Evolutionary conservation across 257 asterid genomes (phyloP), one percentile per base, ranked within the genome.

Genomic region (Nicotiana tabacum): DNA sequence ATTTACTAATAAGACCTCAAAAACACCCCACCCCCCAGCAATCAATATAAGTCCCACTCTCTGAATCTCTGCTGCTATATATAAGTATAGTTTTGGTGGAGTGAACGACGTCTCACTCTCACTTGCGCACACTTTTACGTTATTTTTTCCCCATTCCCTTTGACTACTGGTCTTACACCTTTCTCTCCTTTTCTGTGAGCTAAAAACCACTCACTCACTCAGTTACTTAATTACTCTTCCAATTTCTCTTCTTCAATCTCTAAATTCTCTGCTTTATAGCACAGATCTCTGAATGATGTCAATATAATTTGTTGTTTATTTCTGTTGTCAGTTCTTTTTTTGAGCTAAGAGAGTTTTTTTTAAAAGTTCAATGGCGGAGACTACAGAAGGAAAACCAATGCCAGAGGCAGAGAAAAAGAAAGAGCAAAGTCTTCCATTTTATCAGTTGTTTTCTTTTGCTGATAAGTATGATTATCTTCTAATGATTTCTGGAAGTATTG

Each of bases 331-430:
- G 30, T 21, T 33, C 55, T 37, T 32, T 9, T 46, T 35, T 3
- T 21, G 27, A 24, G 29, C 29, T 58, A n/a, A n/a, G 29, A 18
- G 18, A 15, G 5, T 37, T 37, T 2, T 43, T 21, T 21, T 1
- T 32, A 12, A 15, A 35, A 18, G 55, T 33, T 53, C 53, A 77
- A 90, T 90, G 92, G 91, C 91, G 35, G 92, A 90, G 53, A 77
- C 76, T 12, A 60, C 77, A 3, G 91, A 88, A 65, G 90, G 85
- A 53, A 88, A 86, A 84, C 27, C 87, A 83, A 77, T 85, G 89
- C 85, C 85, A 66, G 92, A 86, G 60, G 85, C 89, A 8, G 92
- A 84, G 86, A 88, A 88, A 86, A 90, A 88, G 85, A 90, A 90
- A 81, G 92, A 90, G 61, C 92, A 86, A 51, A 85, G 88, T 29